These are phyloP conservation scores for Sanghuangporus sanghuang DNA, from an alignment of 1,284 basidiomycete species.

Conservation along the genomic window DNA sequence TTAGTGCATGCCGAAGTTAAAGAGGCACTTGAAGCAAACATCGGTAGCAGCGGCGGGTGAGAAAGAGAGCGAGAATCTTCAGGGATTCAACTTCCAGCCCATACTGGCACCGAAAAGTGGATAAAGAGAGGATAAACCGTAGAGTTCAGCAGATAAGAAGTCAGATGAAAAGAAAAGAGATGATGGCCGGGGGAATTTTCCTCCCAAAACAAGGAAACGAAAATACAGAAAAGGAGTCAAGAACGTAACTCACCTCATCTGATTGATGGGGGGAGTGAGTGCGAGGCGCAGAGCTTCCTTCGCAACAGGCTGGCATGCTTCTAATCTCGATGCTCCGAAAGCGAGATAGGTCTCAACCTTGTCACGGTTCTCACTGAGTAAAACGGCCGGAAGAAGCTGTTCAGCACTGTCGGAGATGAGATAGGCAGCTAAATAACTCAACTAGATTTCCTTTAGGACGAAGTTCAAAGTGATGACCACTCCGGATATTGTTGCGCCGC, in stretches of 20 bases:
- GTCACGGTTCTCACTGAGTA: constrained; percentile 67
- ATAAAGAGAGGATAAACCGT: not conserved
- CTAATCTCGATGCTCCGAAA: constrained; percentile 74
- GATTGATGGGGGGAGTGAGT: constrained; percentile 75
- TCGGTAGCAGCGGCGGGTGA: not conserved
- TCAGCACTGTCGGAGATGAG: not conserved
- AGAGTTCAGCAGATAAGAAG: not conserved
- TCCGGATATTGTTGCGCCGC: constrained; percentile 72
- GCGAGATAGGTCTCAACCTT: constrained; percentile 81
- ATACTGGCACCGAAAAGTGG: not conserved
- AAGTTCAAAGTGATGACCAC: constrained; percentile 66
- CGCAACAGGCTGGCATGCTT: constrained; percentile 75
- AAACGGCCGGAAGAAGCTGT: not conserved
- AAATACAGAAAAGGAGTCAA: not conserved
- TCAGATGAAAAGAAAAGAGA: not conserved
- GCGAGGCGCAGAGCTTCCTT: constrained; percentile 74
- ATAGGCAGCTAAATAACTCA: constrained; percentile 22
- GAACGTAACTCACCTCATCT: constrained; percentile 63
- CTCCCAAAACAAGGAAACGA: not conserved
- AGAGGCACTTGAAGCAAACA: not conserved
- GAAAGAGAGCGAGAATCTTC: not conserved
- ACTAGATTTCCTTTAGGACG: constrained; percentile 64
- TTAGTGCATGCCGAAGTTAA: not conserved
- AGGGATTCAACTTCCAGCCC: not conserved
- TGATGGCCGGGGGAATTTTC: not conserved